Percentiles rank a stretch among this genome's conserved stretches.
Evolutionary conservation across 805 yeast genomes (phyloP).

Genomic region (Blastobotrys mokoenaii): DNA sequence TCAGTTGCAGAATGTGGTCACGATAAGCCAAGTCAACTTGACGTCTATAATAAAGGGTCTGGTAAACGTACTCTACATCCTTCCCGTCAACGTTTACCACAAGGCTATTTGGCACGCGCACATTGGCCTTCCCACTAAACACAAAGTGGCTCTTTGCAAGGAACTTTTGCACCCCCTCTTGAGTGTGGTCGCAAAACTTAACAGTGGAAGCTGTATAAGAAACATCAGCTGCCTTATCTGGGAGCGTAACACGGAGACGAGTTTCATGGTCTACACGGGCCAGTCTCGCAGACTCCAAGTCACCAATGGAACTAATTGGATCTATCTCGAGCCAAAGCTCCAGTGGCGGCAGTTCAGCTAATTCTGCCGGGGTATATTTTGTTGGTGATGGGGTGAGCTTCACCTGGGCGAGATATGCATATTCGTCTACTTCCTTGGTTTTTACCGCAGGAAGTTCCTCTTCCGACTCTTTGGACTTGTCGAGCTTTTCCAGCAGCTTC

Average conservation of each 20-base stretch:
- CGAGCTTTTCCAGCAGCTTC: slow-evolving; percentile 4
- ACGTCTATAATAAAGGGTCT: slow-evolving; percentile 36
- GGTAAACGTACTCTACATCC: slow-evolving; percentile 37
- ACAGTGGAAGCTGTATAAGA: slow-evolving; percentile 33
- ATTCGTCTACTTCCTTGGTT: slow-evolving; percentile 4
- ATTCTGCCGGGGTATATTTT: slow-evolving; percentile 10
- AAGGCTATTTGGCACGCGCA: slow-evolving; percentile 34
- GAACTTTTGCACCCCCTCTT: slow-evolving; percentile 38
- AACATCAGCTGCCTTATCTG: slow-evolving; percentile 36
- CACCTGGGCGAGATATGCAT: slow-evolving; percentile 34
- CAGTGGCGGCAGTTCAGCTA: slow-evolving; percentile 37
- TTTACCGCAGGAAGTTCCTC: neutral
- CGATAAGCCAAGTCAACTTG: slow-evolving; percentile 37
- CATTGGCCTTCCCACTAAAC: slow-evolving; percentile 32
- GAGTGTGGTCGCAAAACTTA: slow-evolving; percentile 27
- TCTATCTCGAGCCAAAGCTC: slow-evolving; percentile 47
- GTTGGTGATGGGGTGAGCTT: slow-evolving; percentile 40
- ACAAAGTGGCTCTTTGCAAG: slow-evolving; percentile 32
- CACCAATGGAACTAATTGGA: slow-evolving; percentile 22
- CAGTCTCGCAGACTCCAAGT: slow-evolving; percentile 33
- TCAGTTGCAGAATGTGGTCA: slow-evolving; percentile 33
- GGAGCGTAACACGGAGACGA: slow-evolving; percentile 35
- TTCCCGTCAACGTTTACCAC: slow-evolving; percentile 33
- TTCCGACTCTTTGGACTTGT: neutral
- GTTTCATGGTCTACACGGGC: slow-evolving; percentile 41